Percentiles rank a stretch among this genome's conserved stretches.
phyloP scores from a whole-genome alignment of 2,329 filamentous ascomycete species.

The Colletotrichum echinochloae region DNA sequence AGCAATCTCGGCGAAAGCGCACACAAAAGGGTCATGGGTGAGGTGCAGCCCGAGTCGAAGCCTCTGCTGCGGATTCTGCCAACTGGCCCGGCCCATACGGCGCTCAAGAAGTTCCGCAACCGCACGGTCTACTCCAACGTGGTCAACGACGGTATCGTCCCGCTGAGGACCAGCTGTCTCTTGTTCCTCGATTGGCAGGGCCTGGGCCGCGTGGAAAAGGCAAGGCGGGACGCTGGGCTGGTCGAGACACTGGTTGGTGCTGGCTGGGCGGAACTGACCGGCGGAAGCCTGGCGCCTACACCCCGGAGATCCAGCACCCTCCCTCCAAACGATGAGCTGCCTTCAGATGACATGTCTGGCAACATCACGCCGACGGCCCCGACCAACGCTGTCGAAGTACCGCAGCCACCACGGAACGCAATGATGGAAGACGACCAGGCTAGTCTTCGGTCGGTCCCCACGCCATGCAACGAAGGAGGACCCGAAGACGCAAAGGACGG shows the following conservation, averaged over 20 bases:
- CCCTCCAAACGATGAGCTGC: conserved; percentile 45
- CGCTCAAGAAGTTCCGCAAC: conserved; percentile 88
- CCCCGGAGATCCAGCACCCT: conserved; percentile 60
- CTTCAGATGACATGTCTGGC: conserved; percentile 34
- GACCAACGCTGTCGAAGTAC: conserved; percentile 70
- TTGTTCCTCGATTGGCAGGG: conserved; percentile 97
- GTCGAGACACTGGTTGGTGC: conserved; percentile 94
- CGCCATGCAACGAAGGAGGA: conserved; percentile 47
- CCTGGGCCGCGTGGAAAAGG: conserved; percentile 92
- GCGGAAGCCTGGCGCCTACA: conserved; percentile 66
- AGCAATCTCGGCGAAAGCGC: conserved; percentile 80
- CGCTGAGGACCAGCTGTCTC: conserved; percentile 93
- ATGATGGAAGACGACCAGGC: conserved; percentile 75
- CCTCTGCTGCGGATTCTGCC: conserved; percentile 89
- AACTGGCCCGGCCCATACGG: conserved; percentile 89
- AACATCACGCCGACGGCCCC: conserved; percentile 39
- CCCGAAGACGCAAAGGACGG: conserved; percentile 17
- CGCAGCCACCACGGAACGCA: conserved; percentile 75
- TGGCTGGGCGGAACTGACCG: conserved; percentile 93
- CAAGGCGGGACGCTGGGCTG: conserved; percentile 88
- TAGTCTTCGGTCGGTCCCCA: conserved; percentile 63
- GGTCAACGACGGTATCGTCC: conserved; percentile 97
- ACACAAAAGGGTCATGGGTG: conserved; percentile 68
- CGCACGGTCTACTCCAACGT: conserved; percentile 96
- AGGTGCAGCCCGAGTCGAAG: conserved; percentile 82